A percentile compares a stretch with the other conserved stretches of the same genome.
Conservation (phyloP, 2,329 filamentous ascomycete genomes). For the Graphilbum sp. region DNA sequence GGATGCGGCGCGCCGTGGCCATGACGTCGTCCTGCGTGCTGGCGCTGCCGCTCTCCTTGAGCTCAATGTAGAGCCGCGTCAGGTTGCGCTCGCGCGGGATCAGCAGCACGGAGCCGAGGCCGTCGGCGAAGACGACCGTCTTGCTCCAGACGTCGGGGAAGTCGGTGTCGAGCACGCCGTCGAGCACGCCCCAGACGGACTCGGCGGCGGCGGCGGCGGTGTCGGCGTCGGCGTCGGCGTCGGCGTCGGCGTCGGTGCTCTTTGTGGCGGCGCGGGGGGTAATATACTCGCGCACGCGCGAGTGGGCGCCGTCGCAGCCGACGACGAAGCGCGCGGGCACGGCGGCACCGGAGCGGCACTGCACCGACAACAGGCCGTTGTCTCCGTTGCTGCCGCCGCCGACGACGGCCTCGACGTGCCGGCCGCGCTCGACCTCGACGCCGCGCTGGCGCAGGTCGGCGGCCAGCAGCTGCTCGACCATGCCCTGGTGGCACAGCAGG, state of each 20-base stretch:
- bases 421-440: conserved; percentile 45
- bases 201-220: not conserved
- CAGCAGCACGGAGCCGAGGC: conserved; percentile 51
- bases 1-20: conserved; percentile 38
- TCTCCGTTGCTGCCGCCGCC: conserved; percentile 1
- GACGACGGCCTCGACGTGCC: conserved; percentile 38
- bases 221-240: conserved; percentile 7
- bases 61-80: conserved; percentile 47
- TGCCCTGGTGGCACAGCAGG: conserved; percentile 51
- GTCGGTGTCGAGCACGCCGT: conserved; percentile 52
- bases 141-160: conserved; percentile 66
- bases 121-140: conserved; percentile 49
- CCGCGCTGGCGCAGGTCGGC: conserved; percentile 50
- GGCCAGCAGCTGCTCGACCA: conserved; percentile 55
- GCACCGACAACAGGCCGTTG: not conserved
- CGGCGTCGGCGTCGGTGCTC: not conserved
- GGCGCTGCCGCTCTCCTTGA: conserved; percentile 22
- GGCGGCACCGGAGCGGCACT: not conserved
- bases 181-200: conserved; percentile 52
- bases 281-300: conserved; percentile 49
- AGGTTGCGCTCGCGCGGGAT: conserved; percentile 58
- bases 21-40: conserved; percentile 45
- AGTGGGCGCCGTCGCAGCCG: conserved; percentile 59
- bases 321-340: conserved; percentile 41
- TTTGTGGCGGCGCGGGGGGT: conserved; percentile 9